Evolutionary conservation across 2,329 filamentous ascomycete genomes (phyloP).

Genomic region (Alternaria gaisen): DNA sequence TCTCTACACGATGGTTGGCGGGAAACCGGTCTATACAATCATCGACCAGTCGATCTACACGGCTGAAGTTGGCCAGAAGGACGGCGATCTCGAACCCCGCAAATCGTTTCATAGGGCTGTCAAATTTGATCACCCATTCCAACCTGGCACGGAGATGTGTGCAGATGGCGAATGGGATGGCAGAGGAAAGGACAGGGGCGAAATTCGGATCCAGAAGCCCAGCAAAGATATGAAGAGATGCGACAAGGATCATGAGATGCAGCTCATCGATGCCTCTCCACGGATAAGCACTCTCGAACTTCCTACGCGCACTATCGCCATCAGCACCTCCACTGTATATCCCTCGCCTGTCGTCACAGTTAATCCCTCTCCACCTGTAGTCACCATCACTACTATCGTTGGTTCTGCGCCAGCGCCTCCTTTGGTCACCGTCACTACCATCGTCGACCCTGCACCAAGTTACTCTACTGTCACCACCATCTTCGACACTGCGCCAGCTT

Average conservation of each 20-base stretch:
- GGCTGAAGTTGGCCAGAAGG: neutral
- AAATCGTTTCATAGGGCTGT: constrained; percentile 30
- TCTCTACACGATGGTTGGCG: neutral
- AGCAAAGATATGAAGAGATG: constrained; percentile 11
- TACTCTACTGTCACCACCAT: neutral
- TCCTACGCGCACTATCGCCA: neutral
- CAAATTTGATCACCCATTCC: constrained; percentile 26
- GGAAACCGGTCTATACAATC: neutral
- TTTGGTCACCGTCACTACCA: neutral
- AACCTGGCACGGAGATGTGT: constrained; percentile 12
- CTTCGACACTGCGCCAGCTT: neutral
- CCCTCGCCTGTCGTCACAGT: neutral
- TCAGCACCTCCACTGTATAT: constrained; percentile 1
- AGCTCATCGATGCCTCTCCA: constrained; percentile 14
- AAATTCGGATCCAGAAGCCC: constrained; percentile 26
- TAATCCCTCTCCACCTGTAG: neutral
- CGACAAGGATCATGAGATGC: neutral
- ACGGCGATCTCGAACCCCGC: constrained; percentile 15
- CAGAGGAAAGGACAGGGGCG: constrained; percentile 17
- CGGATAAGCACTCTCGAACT: neutral
- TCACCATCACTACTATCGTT: neutral
- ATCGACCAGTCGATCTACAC: neutral
- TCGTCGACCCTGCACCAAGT: neutral
- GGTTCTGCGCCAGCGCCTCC: neutral
- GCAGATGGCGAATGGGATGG: constrained; percentile 37